Percentiles rank a stretch among this genome's conserved stretches.
Conservation (phyloP, 768 basidiomycete genomes). For the Agaricus sinodeliciosus region DNA sequence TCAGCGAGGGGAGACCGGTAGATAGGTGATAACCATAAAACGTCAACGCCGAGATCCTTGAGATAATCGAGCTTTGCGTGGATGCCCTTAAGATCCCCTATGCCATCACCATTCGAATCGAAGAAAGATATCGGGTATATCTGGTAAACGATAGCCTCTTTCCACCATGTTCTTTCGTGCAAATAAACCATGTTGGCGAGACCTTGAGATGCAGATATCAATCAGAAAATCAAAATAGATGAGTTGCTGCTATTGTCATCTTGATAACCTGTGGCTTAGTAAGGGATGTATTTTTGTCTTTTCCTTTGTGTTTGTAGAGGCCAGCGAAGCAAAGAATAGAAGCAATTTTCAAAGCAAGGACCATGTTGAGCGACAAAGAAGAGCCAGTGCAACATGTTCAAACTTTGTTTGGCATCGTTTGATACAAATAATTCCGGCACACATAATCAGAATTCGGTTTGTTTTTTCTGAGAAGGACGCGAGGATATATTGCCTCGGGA, state of each 20-base stretch:
- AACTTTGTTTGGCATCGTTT: not conserved
- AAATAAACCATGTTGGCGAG: conserved; percentile 1
- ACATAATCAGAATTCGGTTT: too few species aligned
- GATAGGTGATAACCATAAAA: conserved; percentile 68
- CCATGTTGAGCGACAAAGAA: not conserved
- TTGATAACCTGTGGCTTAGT: conserved; percentile 7
- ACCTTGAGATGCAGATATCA: not conserved
- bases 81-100: conserved; percentile 68
- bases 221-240: not conserved
- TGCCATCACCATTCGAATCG: conserved; percentile 66
- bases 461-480: too few species aligned
- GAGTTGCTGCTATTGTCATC: not conserved
- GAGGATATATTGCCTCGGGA: too few species aligned
- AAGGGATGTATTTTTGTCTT: conserved; percentile 1
- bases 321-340: not conserved
- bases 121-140: conserved; percentile 68
- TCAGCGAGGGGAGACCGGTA: conserved; percentile 63
- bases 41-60: conserved; percentile 57
- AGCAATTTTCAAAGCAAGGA: not conserved
- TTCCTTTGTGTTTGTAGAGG: not conserved
- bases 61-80: conserved; percentile 60
- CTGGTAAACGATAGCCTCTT: conserved; percentile 53
- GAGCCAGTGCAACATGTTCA: not conserved
- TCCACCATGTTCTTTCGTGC: conserved; percentile 43
- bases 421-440: too few species aligned